Percentiles rank a stretch among this genome's conserved stretches.
Evolutionary conservation across 2,329 filamentous ascomycete genomes (phyloP).

Genomic region (Fusarium piperis): DNA sequence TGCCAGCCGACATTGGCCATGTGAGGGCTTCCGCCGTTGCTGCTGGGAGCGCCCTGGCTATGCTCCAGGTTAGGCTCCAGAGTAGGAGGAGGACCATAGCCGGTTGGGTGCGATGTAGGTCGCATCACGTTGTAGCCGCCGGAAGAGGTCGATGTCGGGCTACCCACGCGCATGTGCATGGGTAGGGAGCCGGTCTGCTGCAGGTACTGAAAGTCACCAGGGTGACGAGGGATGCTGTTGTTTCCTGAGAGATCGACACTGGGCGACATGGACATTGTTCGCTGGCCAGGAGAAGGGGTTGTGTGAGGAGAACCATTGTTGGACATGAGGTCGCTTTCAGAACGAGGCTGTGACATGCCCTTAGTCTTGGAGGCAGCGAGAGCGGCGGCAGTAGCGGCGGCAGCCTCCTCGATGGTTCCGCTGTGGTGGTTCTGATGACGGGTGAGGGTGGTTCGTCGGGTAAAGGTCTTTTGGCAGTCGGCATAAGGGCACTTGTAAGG

Average conservation of each 20-base stretch:
- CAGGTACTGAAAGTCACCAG: constrained; percentile 77
- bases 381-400: constrained; percentile 86
- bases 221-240: constrained; percentile 72
- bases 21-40: constrained; percentile 86
- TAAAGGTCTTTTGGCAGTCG: constrained; percentile 98
- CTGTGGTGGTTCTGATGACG: constrained; percentile 96
- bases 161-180: constrained; percentile 80
- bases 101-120: constrained; percentile 86
- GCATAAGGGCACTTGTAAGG: constrained; percentile 98
- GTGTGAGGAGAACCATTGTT: constrained; percentile 78
- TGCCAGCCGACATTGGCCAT: constrained; percentile 86
- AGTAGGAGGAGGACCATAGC: constrained; percentile 84
- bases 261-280: constrained; percentile 82
- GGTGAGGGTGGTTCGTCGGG: constrained; percentile 91
- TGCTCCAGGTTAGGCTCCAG: constrained; percentile 87
- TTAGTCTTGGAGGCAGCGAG: constrained; percentile 67
- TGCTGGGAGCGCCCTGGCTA: constrained; percentile 72
- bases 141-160: constrained; percentile 74
- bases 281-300: constrained; percentile 85
- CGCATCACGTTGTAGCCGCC: constrained; percentile 65
- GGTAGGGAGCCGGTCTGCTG: constrained; percentile 79
- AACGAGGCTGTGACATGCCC: constrained; percentile 62
- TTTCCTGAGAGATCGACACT: constrained; percentile 76
- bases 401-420: constrained; percentile 93
- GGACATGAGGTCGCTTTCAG: constrained; percentile 76